These are phyloP conservation scores for Cyclotella choctawhatcheeana DNA, from an alignment of 108 stramenopile species.

Conservation along the genomic window DNA sequence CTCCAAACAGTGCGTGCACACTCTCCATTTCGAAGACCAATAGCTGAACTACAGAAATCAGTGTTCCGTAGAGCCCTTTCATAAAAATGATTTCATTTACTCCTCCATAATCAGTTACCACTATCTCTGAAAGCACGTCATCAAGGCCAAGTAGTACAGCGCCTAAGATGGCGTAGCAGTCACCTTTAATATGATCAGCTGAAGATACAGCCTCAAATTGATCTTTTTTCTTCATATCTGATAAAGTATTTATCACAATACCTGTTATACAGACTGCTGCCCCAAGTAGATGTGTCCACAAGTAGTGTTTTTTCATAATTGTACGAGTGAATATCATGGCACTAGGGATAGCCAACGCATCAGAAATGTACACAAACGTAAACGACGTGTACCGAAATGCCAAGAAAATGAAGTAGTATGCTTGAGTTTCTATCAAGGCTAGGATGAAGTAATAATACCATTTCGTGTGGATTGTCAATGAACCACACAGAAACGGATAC, in stretches of 20 bases:
- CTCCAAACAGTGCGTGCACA: slow-evolving; percentile 36
- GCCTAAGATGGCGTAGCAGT: slow-evolving; percentile 84
- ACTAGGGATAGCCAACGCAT: slow-evolving; percentile 92
- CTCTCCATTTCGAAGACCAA: slow-evolving; percentile 68
- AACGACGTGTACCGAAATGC: slow-evolving; percentile 95
- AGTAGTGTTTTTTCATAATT: slow-evolving; percentile 75
- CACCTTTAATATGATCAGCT: slow-evolving; percentile 78
- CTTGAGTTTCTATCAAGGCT: slow-evolving; percentile 91
- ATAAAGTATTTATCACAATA: slow-evolving; percentile 74
- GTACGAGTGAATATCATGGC: slow-evolving; percentile 87
- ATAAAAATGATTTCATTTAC: slow-evolving; percentile 84
- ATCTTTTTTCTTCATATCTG: slow-evolving; percentile 64
- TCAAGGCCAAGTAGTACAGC: slow-evolving; percentile 88
- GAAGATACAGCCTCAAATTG: slow-evolving; percentile 27
- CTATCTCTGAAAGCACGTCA: slow-evolving; percentile 84
- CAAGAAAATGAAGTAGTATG: slow-evolving; percentile 85
- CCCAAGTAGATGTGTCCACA: slow-evolving; percentile 76
- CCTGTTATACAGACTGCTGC: slow-evolving; percentile 86
- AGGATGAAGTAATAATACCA: slow-evolving; percentile 62
- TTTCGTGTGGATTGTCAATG: slow-evolving; percentile 52
- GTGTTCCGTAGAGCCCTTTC: slow-evolving; percentile 81
- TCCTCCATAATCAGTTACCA: slow-evolving; percentile 55
- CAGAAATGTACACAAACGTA: slow-evolving; percentile 91
- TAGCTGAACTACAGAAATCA: slow-evolving; percentile 75
- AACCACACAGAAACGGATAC: slow-evolving; percentile 30